A percentile compares a stretch with the other conserved stretches of the same genome.
Evolutionary conservation across 805 yeast genomes (phyloP).

Genomic region (Hanseniaspora vineae): DNA sequence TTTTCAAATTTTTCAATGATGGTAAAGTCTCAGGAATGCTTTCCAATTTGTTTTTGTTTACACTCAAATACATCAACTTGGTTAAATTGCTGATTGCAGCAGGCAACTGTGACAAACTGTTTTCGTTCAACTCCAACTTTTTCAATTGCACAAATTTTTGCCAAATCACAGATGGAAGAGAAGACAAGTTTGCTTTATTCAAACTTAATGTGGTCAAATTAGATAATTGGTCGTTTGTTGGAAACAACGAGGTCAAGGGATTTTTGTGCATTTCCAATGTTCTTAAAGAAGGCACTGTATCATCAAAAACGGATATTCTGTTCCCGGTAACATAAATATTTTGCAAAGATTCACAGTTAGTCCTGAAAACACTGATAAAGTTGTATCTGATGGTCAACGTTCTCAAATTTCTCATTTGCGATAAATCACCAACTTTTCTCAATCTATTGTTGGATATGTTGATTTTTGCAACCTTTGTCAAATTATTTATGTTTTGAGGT

Average conservation of each 20-base stretch:
- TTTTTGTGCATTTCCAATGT: slow-evolving; percentile 66
- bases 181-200: slow-evolving; percentile 69
- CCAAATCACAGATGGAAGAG: slow-evolving; percentile 54
- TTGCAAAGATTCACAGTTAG: slow-evolving; percentile 45
- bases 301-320: slow-evolving; percentile 56
- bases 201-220: slow-evolving; percentile 61
- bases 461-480: slow-evolving; percentile 52
- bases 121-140: slow-evolving; percentile 63
- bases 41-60: slow-evolving; percentile 63
- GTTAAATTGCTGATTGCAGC: slow-evolving; percentile 46
- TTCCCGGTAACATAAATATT: slow-evolving; percentile 67
- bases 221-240: slow-evolving; percentile 29
- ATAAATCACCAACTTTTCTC: slow-evolving; percentile 28
- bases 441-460: slow-evolving; percentile 66
- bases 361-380: slow-evolving; percentile 29
- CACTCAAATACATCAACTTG: slow-evolving; percentile 52
- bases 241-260: slow-evolving; percentile 62
- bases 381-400: slow-evolving; percentile 73
- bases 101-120: slow-evolving; percentile 70
- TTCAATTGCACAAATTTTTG: slow-evolving; percentile 52
- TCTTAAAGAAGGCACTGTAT: slow-evolving; percentile 47
- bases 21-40: slow-evolving; percentile 57
- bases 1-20: slow-evolving; percentile 41
- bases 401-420: slow-evolving; percentile 41
- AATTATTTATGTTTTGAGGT: slow-evolving; percentile 47